phyloP scores from a whole-genome alignment of 441 rosid species.

The Jatropha multifida region DNA sequence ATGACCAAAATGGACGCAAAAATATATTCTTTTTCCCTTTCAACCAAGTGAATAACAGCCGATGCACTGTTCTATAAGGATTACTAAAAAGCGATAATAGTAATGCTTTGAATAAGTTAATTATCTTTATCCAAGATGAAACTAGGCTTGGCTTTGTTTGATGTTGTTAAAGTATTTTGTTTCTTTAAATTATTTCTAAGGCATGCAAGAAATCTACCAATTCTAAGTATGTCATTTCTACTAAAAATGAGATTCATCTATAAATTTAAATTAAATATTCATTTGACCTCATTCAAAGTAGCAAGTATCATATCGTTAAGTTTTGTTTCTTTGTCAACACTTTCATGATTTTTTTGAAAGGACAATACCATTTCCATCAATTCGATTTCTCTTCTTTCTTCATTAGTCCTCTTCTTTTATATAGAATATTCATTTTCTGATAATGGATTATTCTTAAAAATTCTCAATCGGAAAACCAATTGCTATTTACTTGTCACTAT shows the following conservation, averaged over 20 bases:
- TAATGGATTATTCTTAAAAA: neutral
- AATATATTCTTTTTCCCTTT: neutral
- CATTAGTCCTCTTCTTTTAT: neutral
- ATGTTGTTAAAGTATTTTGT: neutral
- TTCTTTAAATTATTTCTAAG: neutral
- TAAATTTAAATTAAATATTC: neutral
- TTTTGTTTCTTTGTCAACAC: neutral
- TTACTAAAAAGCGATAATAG: neutral
- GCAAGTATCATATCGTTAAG: neutral
- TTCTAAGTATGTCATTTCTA: neutral
- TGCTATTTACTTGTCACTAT: neutral
- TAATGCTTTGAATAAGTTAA: neutral
- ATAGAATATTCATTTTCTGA: neutral
- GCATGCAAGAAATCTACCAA: neutral
- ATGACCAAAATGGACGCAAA: neutral
- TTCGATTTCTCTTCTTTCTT: neutral
- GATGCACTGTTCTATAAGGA: neutral
- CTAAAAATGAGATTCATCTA: neutral
- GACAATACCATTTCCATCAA: neutral
- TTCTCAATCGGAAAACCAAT: neutral
- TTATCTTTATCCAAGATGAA: neutral
- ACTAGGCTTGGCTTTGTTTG: neutral
- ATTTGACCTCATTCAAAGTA: neutral
- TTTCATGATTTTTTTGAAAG: neutral
- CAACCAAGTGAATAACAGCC: neutral